A percentile compares a stretch with the other conserved stretches of the same genome.
phyloP scores from a whole-genome alignment of 371 early-diverging fungal genomes.

The Mortierella sp. region DNA sequence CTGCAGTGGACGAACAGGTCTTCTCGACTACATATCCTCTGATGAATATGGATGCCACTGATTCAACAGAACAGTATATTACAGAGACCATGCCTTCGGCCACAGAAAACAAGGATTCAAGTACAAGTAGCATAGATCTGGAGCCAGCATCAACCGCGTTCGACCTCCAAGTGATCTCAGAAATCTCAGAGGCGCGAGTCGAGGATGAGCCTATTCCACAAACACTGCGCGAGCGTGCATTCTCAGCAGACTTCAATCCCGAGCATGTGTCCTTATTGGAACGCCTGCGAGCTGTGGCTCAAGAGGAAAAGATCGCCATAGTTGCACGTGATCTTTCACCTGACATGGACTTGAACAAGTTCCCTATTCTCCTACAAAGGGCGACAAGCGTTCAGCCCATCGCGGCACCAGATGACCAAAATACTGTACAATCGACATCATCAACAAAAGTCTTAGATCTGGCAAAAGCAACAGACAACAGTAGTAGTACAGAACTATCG shows the following conservation, averaged over 20 bases:
- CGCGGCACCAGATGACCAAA: neutral
- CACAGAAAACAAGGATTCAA: too few relatives aligned
- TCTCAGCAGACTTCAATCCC: neutral
- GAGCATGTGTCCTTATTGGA: conserved; percentile 24
- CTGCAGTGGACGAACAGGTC: too few relatives aligned
- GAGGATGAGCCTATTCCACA: neutral
- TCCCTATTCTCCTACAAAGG: neutral
- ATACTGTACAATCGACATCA: neutral
- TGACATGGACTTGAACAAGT: neutral
- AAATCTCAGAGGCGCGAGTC: too few relatives aligned
- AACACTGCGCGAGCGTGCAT: neutral
- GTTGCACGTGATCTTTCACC: neutral
- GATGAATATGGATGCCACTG: too few relatives aligned
- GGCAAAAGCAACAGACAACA: neutral
- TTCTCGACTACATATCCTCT: too few relatives aligned
- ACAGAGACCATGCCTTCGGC: too few relatives aligned
- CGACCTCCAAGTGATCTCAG: too few relatives aligned
- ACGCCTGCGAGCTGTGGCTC: conserved; percentile 21
- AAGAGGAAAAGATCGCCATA: conserved; percentile 11
- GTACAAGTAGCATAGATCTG: too few relatives aligned
- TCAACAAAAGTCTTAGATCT: neutral
- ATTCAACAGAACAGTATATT: too few relatives aligned
- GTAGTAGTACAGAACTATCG: neutral
- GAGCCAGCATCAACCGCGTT: too few relatives aligned
- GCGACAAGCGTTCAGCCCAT: neutral